Percentiles rank a stretch among this genome's conserved stretches.
phyloP scores from a whole-genome alignment of 257 asterid species.

The Capsicum chinense region DNA sequence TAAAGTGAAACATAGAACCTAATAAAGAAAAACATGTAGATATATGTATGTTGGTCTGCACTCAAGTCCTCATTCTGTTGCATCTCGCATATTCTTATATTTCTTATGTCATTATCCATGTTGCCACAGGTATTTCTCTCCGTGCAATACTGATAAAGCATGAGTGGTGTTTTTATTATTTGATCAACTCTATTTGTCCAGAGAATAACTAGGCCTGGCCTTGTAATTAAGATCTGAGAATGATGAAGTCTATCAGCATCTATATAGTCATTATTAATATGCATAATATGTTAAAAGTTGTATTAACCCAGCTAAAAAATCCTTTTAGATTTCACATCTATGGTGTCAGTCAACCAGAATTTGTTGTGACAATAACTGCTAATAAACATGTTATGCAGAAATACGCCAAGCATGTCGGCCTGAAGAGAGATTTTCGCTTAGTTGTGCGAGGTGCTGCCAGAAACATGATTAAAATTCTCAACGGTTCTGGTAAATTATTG shows the following conservation, averaged over 20 bases:
- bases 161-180: neutral
- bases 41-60: neutral
- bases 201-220: conserved; percentile 19
- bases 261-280: conserved; percentile 1
- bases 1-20: neutral
- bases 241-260: conserved; percentile 16
- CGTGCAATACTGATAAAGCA: neutral
- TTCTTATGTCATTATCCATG: neutral
- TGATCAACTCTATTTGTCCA: conserved; percentile 11
- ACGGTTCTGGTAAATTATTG: conserved; percentile 73
- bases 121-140: neutral
- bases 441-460: conserved; percentile 99
- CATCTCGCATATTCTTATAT: neutral
- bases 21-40: neutral
- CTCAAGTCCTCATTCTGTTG: conserved; percentile 20
- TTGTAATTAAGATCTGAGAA: neutral
- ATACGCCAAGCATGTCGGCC: conserved; percentile 91
- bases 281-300: conserved; percentile 3
- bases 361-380: neutral
- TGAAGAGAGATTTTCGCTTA: conserved; percentile 94
- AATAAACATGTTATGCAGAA: conserved; percentile 53
- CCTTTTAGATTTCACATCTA: neutral
- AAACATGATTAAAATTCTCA: conserved; percentile 87
- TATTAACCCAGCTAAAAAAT: neutral
- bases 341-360: conserved; percentile 9